Evolutionary conservation across 2,329 filamentous ascomycete genomes (phyloP), one percentile per base, ranked within the genome.

Genomic region (Aspergillus calidoustus): DNA sequence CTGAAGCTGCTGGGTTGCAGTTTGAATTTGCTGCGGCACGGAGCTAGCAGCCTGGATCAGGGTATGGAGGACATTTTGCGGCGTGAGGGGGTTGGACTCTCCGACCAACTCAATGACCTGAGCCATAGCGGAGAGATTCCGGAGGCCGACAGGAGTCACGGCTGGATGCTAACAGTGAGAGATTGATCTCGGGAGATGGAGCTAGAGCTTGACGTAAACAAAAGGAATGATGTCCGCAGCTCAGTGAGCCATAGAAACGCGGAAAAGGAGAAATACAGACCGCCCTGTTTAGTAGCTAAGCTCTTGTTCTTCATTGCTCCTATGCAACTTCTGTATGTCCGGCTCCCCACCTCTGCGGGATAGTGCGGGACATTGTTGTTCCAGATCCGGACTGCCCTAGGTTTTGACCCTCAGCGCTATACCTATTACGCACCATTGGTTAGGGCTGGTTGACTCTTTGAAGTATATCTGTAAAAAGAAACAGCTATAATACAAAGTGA

Each of bases 41-140:
- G 84, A 83, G 19, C 88, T 89, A 47, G 86, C 86, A 38, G 89
- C 89, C 59, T 85, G 81, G 63, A 87, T 81, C 57, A 93, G 80
- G 11, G 86, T 85, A 65, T 86, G 85, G 71, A 86, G 87, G 28
- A 93, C 84, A 72, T 88, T 86, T 61, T 85, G 81, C 61, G 84
- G 77, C 62, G 77, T 87, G 65, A 93, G 81, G 58, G 91, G 90
- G 68, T 84, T 92, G 49, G 92, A 90, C 80, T 95, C 92, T 66
- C 91, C 93, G 7, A 91, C 86, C 62, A 92, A 88, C 80, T 96
- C 92, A 73, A 96, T 87, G 63, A 85, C 79, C 76, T 89, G 89
- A 74, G 83, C 86, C 89, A 92, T 92, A 71, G 63, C 66, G 64
- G 69, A 62, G 74, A 60, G 41, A 41, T 17, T 17, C 38, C 9